These are phyloP conservation scores for Calocera cornea DNA, from an alignment of 768 basidiomycete species.

Conservation along the genomic window DNA sequence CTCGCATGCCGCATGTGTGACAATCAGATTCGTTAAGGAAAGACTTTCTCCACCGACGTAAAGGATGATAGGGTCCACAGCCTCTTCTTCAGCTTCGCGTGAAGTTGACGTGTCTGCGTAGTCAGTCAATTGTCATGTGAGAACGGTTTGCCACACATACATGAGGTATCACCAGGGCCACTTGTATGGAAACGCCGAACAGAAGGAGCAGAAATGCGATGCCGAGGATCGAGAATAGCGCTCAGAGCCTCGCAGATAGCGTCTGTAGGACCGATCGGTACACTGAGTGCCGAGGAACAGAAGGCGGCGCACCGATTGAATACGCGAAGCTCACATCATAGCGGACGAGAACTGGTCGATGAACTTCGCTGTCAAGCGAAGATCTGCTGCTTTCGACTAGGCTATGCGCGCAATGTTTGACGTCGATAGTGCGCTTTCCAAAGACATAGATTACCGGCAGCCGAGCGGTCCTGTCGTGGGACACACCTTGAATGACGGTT, in stretches of 20 bases:
- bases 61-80: constrained; percentile 30
- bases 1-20: constrained; percentile 56
- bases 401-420: constrained; percentile 20
- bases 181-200: background rate
- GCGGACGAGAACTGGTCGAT: background rate
- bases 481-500: background rate
- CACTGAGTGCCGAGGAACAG: background rate
- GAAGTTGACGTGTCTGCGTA: background rate
- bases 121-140: background rate
- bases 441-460: constrained; percentile 86
- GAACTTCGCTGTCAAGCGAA: constrained; percentile 3
- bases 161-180: background rate
- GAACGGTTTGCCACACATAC: background rate
- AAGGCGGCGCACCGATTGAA: constrained; percentile 6
- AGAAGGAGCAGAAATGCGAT: constrained; percentile 3
- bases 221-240: background rate
- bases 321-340: constrained; percentile 7
- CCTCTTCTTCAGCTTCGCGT: constrained; percentile 8
- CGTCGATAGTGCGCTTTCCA: constrained; percentile 55
- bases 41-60: constrained; percentile 73
- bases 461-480: constrained; percentile 52
- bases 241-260: background rate
- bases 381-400: constrained; percentile 12
- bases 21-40: constrained; percentile 67
- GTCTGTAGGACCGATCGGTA: background rate